Evolutionary conservation across 2,329 filamentous ascomycete species (phyloP), one percentile per base, ranked within the genome.

Genomic region (Penicillium sp.): DNA sequence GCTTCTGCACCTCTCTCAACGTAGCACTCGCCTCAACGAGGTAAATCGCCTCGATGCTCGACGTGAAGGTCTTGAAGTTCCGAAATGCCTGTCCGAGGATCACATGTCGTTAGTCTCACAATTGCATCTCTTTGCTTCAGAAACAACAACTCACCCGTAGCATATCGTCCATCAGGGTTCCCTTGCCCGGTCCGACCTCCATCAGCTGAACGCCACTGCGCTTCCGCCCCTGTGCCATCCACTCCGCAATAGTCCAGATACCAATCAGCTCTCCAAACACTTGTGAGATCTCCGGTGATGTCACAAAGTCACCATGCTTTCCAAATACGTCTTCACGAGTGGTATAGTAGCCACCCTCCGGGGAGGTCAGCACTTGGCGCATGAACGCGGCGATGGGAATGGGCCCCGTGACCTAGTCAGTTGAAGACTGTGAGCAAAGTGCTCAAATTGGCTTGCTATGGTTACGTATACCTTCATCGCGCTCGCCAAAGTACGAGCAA

Each of bases 131-230:
- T 11, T 18, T 4, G 5, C 10, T 33, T 13, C 27, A 5, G 31
- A 9, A 7, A 13, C 6, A 31, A 47, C 60, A 33, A 74, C 88
- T 74, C 81, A 95, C 92, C 69, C 95, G 84, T 66, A 99, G 78
- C 78, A 98, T 90, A 79, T 99, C 95, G 77, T 94, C 91, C 94
- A 99, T 99, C 68, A 99, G 79, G 14, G 95, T 99, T 14, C 95
- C 95, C 74, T 94, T 87, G 13, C 95, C 95, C 3, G 95, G 95
- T 0, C 95, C 95, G 66, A 98, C 87, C 77, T 99, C 95, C 70
- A 99, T 92, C 64, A 99, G 81, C 73, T 97, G 89, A 16, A 97
- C 87, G 27, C 91, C 91, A 33, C 84, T 81, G 60, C 80, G 85
- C 56, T 85, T 89, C 60, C 83, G 84, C 16, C 92, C 93, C 75